Evolutionary conservation across 2,329 filamentous ascomycete species (phyloP), one percentile per base, ranked within the genome.

Genomic region (Bipolaris zeicola): DNA sequence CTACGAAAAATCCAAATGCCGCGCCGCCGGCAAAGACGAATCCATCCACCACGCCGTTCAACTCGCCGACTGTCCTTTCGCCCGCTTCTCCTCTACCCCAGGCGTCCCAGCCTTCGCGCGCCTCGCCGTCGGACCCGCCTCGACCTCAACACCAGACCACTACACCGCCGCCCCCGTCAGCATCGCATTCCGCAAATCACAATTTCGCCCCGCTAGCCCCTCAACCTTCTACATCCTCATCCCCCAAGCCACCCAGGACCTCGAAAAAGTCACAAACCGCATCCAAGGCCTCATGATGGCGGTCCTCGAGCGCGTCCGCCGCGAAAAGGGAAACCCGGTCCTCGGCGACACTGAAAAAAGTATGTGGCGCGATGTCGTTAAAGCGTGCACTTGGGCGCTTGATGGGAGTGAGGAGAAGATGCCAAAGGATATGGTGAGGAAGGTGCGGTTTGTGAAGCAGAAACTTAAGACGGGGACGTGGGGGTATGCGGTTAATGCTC

Each of bases 251-350:
- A 49, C 48, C 0, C 56, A 66, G 6, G 55, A 60, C 16, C 37
- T 55, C 1, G 63, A 66, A 0, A 70, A 64, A 22, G 55, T 70
- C 5, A 71, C 65, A 3, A 60, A 55, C 22, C 52, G 62, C 11
- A 62, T 72, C 2, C 71, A 72, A 16, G 71, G 70, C 13, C 61
- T 66, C 1, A 70, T 75, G 67, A 71, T 71, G 65, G 70, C 60
- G 3, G 70, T 73, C 3, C 60, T 75, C 2, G 66, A 70, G 50
- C 58, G 64, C 6, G 57, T 73, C 10, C 55, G 64, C 6, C 56
- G 63, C 26, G 63, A 66, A 31, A 67, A 69, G 34, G 69, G 62
- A 1, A 67, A 55, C 11, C 66, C 67, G 5, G 36, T 37, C 6
- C 42, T 72, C 7, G 34, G 54, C 3, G 54, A 60, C 1, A 50